Evolutionary conservation across 148 eudicot genomes (phyloP).

Genomic region (Spergularia bocconei): DNA sequence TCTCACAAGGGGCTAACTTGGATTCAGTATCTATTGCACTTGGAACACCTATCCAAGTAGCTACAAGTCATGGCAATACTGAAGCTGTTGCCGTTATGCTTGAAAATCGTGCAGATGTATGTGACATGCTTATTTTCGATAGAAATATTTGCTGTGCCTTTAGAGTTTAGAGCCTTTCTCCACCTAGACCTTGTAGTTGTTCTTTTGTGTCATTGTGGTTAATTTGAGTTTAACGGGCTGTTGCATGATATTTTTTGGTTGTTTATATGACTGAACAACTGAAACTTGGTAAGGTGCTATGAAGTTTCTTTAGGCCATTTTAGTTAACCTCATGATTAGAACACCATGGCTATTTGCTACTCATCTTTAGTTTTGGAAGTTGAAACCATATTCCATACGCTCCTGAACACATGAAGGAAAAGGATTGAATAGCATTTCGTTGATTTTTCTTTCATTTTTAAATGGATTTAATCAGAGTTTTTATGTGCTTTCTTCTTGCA

Average conservation of each 20-base stretch:
- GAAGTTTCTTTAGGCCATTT: too few relatives aligned
- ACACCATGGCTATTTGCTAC: too few relatives aligned
- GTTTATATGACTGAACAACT: too few relatives aligned
- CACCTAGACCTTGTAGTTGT: too few relatives aligned
- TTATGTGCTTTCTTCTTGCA: not conserved
- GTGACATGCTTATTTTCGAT: not conserved
- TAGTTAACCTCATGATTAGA: too few relatives aligned
- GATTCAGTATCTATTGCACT: not conserved
- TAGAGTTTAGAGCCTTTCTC: too few relatives aligned
- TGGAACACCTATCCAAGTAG: slow-evolving; percentile 18
- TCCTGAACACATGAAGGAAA: too few relatives aligned
- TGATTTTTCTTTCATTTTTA: not conserved
- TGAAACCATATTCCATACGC: not conserved
- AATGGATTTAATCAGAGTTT: not conserved
- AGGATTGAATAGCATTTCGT: not conserved
- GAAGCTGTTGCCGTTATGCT: slow-evolving; percentile 22
- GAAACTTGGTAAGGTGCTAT: too few relatives aligned
- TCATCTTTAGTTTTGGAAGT: not conserved
- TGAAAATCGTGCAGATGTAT: slow-evolving; percentile 14
- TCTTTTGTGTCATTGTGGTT: too few relatives aligned
- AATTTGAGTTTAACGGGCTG: too few relatives aligned
- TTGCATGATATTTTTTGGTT: too few relatives aligned
- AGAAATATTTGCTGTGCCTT: too few relatives aligned
- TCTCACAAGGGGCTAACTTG: slow-evolving; percentile 10
- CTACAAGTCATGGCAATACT: not conserved